phyloP scores from a whole-genome alignment of 306 rosid species.

The Albizia julibrissin region DNA sequence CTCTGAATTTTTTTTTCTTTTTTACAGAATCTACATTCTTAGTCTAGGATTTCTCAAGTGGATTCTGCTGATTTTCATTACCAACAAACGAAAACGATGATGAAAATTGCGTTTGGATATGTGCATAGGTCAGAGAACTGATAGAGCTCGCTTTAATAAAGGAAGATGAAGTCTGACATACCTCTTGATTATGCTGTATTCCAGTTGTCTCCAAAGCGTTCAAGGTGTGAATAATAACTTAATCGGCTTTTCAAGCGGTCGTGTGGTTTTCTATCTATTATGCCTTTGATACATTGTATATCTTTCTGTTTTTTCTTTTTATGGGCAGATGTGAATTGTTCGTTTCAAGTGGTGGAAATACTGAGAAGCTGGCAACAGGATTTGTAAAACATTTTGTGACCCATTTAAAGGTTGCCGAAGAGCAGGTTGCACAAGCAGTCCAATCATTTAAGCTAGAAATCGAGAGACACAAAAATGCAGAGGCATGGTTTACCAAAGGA shows the following conservation, averaged over 20 bases:
- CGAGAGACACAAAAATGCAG: conserved; percentile 61
- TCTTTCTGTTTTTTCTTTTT: conserved; percentile 5
- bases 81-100: conserved; percentile 17
- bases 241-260: conserved; percentile 21
- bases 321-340: conserved; percentile 81
- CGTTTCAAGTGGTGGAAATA: conserved; percentile 70
- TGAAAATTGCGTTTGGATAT: conserved; percentile 33
- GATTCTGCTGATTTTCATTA: conserved; percentile 31
- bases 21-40: conserved; percentile 43
- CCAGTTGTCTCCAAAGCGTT: conserved; percentile 86
- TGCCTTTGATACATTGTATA: conserved; percentile 7
- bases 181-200: conserved; percentile 90
- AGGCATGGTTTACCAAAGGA: conserved; percentile 93
- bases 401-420: conserved; percentile 86
- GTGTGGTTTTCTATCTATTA: conserved; percentile 16
- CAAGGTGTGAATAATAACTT: conserved; percentile 55
- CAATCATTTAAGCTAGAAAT: conserved; percentile 79
- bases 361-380: conserved; percentile 91
- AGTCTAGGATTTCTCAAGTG: conserved; percentile 22
- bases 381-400: conserved; percentile 81
- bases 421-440: conserved; percentile 75
- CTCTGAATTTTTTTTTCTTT: background rate
- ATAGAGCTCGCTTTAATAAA: conserved; percentile 34
- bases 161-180: conserved; percentile 84
- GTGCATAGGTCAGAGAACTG: conserved; percentile 49